phyloP scores from a whole-genome alignment of 352 stramenopile genomes.

The Aphanomyces cochlioides region DNA sequence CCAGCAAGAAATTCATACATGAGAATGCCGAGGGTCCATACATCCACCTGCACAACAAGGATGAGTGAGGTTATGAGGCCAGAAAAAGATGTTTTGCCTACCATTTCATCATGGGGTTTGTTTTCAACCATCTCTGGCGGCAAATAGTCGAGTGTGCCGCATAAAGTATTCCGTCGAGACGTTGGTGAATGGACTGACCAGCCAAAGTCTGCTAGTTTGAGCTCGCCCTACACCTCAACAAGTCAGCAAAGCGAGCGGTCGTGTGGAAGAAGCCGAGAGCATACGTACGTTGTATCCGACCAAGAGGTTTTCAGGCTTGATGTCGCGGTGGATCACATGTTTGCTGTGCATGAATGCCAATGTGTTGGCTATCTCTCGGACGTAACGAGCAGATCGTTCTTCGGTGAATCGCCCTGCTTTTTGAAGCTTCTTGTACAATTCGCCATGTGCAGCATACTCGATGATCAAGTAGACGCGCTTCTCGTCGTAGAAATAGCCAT shows the following conservation, averaged over 20 bases:
- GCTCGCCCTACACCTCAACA: conserved; percentile 58
- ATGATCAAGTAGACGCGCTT: conserved; percentile 99
- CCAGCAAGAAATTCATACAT: conserved; percentile 99
- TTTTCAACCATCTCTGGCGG: conserved; percentile 99
- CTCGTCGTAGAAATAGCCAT: conserved; percentile 98
- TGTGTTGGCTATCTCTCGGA: conserved; percentile 91
- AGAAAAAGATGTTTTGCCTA: conserved; percentile 31
- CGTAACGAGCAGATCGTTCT: conserved; percentile 89
- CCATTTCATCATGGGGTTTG: conserved; percentile 94
- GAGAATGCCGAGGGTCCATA: conserved; percentile 98
- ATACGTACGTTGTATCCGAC: conserved; percentile 78
- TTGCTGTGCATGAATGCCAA: conserved; percentile 98
- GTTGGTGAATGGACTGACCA: conserved; percentile 99
- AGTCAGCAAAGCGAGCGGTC: conserved; percentile 6
- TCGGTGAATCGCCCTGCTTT: conserved; percentile 91
- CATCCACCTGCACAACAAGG: conserved; percentile 68
- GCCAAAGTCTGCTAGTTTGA: conserved; percentile 99
- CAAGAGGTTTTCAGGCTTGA: conserved; percentile 99
- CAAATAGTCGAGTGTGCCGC: conserved; percentile 98
- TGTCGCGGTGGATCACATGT: conserved; percentile 99
- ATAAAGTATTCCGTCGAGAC: conserved; percentile 96
- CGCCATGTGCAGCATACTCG: conserved; percentile 96
- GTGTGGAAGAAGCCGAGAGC: not conserved
- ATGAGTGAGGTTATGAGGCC: not conserved
- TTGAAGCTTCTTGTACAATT: conserved; percentile 98